Base-by-base conservation (phyloP, 139 green algal species). In the Tetradesmus obliquus region DNA sequence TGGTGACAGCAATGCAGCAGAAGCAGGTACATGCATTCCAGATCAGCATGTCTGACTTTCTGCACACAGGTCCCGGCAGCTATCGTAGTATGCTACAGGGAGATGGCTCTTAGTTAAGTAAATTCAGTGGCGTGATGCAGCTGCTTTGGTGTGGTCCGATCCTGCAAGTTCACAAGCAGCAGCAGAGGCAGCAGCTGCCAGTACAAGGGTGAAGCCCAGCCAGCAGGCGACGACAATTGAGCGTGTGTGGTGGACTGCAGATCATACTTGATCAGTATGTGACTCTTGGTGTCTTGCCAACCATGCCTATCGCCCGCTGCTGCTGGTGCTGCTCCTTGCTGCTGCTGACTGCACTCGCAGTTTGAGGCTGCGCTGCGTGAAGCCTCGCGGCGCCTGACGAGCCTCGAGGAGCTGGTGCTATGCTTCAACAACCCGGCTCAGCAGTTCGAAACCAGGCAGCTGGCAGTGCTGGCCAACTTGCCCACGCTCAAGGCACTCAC, bases 341-440 rank as follows among this genome's bases (percentile, higher is more conserved):
- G 3, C 7, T 82, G 9, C 32, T 66, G n/a, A 20, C 45, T 55
- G 24, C 17, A 7, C 5, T n/a, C n/a, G 24, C 79, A 91, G 89
- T 92, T 92, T 88, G 89, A 92, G 81, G 19, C 60, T 10, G n/a
- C 51, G 5, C 54, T 92, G 81, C 9, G 10, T 20, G 81, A 92
- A 81, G 53, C 74, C 7, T 82, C 80, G 3, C 60, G 6, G 0
- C 53, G 81, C 58, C 81, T 92, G 58, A 58, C 89, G 19, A 45
- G 20, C 20, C 89, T 92, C 62, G 62, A 88, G 55, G 69, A 81
- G 19, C 81, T 92, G 3, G 66, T 88, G 1, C 51, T 92, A 20
- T 10, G 81, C 9, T 92, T 92, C 81, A 92, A 92, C 62, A 92
- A 92, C 89, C 60, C 89, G n/a, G 89, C 60, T 3, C 89, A 92